A percentile compares a stretch with the other conserved stretches of the same genome.
These are phyloP conservation scores for Exophiala sp. DNA, from an alignment of 2,329 filamentous ascomycete species.

Conservation along the genomic window DNA sequence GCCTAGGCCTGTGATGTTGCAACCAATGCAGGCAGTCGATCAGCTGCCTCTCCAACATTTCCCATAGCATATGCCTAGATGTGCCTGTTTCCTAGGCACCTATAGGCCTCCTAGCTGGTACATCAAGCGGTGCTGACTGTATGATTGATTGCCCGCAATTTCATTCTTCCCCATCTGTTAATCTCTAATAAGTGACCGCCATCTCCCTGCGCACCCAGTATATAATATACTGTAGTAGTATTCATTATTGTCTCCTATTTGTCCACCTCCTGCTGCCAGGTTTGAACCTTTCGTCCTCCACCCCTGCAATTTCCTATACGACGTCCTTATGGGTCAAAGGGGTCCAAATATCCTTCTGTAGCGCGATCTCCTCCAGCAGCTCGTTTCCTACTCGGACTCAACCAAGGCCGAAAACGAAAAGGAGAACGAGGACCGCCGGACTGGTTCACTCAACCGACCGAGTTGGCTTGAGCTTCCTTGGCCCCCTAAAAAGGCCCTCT, in stretches of 20 bases:
- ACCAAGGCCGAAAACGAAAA: too few relatives aligned
- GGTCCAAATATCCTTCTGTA: neutral
- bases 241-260: neutral
- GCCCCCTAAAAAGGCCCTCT: too few relatives aligned
- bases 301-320: neutral
- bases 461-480: neutral
- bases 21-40: too few relatives aligned
- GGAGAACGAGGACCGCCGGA: neutral
- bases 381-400: neutral
- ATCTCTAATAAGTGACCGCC: neutral
- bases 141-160: slow-evolving; percentile 1
- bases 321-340: neutral
- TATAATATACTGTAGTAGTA: neutral
- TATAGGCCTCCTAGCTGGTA: too few relatives aligned
- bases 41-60: too few relatives aligned
- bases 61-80: too few relatives aligned
- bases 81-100: too few relatives aligned
- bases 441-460: neutral
- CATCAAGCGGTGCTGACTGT: too few relatives aligned
- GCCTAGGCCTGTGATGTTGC: too few relatives aligned
- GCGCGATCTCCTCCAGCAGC: neutral
- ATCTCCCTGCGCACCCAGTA: neutral
- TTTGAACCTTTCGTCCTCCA: neutral
- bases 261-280: neutral
- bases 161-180: neutral